A percentile compares a stretch with the other conserved stretches of the same genome.
Evolutionary conservation across 2,329 filamentous ascomycete species (phyloP).

Genomic region (Ophiostoma ips): DNA sequence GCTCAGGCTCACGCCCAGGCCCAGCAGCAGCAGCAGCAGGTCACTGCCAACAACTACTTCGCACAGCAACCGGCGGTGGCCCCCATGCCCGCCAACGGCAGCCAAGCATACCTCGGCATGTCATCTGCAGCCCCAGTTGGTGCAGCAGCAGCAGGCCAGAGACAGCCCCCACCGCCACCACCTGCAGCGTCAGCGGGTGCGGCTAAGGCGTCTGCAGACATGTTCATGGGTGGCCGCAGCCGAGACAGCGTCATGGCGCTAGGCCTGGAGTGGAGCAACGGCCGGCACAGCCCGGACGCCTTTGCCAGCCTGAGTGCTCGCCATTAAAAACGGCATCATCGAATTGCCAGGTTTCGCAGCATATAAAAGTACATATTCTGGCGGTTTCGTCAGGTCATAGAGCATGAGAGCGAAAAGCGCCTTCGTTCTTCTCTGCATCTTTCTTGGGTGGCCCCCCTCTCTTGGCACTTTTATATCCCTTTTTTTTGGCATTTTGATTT

Average conservation of each 20-base stretch:
- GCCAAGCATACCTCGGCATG: not conserved
- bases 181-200: constrained; percentile 13
- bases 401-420: not conserved
- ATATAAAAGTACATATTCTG: constrained; percentile 1
- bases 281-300: constrained; percentile 65
- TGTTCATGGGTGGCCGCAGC: constrained; percentile 34
- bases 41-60: not conserved
- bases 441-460: not conserved
- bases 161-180: constrained; percentile 9
- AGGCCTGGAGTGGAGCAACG: constrained; percentile 52
- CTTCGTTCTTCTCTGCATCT: not conserved
- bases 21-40: constrained; percentile 8
- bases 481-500: not conserved
- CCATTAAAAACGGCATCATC: constrained; percentile 21
- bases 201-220: constrained; percentile 10
- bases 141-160: not conserved
- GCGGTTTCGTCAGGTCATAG: not conserved
- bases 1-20: not conserved
- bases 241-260: constrained; percentile 59
- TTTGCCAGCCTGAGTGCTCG: constrained; percentile 62
- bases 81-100: not conserved
- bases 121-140: not conserved
- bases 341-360: not conserved
- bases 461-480: constrained; percentile 1
- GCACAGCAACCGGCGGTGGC: not conserved